Conservation (phyloP, 768 basidiomycete genomes). For the Xerocomus spinulosus region DNA sequence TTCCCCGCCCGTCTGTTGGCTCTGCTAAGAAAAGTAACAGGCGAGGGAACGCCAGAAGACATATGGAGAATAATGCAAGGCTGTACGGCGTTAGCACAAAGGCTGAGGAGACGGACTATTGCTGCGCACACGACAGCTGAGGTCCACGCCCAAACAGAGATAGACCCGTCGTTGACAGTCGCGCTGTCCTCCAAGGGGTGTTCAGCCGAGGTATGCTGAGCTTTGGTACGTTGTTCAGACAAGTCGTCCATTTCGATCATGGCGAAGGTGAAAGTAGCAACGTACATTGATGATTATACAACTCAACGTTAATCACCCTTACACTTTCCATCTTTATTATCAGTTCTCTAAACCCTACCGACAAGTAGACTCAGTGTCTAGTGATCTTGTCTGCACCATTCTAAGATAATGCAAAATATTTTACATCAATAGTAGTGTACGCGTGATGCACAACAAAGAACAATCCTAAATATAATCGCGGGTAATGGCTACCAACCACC, state of each 20-base stretch:
- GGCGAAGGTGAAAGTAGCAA: too few relatives aligned
- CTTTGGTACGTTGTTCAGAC: too few relatives aligned
- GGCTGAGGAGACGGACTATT: not conserved
- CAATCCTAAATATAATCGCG: slow-evolving; percentile 12
- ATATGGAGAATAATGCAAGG: slow-evolving; percentile 32
- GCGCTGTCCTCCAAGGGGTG: slow-evolving; percentile 1
- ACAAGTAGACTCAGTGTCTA: too few relatives aligned
- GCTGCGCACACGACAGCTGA: slow-evolving; percentile 31
- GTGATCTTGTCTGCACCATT: slow-evolving; percentile 15
- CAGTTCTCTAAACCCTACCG: too few relatives aligned
- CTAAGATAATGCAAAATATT: slow-evolving; percentile 21
- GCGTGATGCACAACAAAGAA: slow-evolving; percentile 13
- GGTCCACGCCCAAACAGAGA: slow-evolving; percentile 38
- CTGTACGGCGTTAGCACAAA: slow-evolving; percentile 19
- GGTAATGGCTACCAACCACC: slow-evolving; percentile 29
- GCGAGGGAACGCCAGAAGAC: slow-evolving; percentile 53
- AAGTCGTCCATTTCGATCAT: slow-evolving; percentile 7
- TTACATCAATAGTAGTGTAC: slow-evolving; percentile 29
- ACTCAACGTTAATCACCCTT: too few relatives aligned
- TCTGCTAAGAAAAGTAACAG: slow-evolving; percentile 65
- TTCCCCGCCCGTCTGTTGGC: slow-evolving; percentile 36
- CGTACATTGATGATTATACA: too few relatives aligned
- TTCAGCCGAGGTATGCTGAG: slow-evolving; percentile 14
- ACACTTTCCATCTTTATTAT: too few relatives aligned
- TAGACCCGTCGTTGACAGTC: slow-evolving; percentile 19